These are phyloP conservation scores for Citeromyces siamensis DNA, from an alignment of 1,139 yeast species.

Conservation along the genomic window DNA sequence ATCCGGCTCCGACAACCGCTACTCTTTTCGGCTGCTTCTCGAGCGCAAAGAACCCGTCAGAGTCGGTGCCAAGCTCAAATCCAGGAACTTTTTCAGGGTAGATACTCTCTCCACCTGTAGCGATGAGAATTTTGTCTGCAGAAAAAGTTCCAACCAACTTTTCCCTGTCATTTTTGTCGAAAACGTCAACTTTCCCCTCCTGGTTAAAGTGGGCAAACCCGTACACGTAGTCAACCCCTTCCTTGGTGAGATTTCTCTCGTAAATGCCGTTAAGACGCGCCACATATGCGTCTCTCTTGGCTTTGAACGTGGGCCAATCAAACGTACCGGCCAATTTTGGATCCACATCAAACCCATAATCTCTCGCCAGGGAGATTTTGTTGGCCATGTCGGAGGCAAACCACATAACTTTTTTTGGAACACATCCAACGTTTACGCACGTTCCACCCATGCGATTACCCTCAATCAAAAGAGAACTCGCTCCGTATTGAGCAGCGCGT, in stretches of 20 bases:
- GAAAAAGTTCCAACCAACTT: slow-evolving; percentile 40
- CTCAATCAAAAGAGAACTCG: slow-evolving; percentile 75
- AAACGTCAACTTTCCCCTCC: slow-evolving; percentile 71
- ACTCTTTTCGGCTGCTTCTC: slow-evolving; percentile 80
- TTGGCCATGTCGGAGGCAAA: slow-evolving; percentile 84
- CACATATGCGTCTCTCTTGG: slow-evolving; percentile 86
- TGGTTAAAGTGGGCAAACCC: slow-evolving; percentile 80
- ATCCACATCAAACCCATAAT: slow-evolving; percentile 64
- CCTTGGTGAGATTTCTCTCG: slow-evolving; percentile 73
- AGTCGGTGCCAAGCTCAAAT: slow-evolving; percentile 70
- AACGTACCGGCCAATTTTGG: slow-evolving; percentile 46
- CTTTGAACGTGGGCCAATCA: slow-evolving; percentile 72
- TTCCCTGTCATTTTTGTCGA: slow-evolving; percentile 37
- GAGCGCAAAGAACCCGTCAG: slow-evolving; percentile 85
- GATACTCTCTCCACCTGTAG: slow-evolving; percentile 86
- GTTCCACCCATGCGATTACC: slow-evolving; percentile 87
- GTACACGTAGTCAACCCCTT: slow-evolving; percentile 75
- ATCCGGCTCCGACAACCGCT: slow-evolving; percentile 96
- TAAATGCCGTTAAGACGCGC: slow-evolving; percentile 84
- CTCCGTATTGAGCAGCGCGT: slow-evolving; percentile 91
- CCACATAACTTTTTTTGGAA: slow-evolving; percentile 99
- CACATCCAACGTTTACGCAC: slow-evolving; percentile 98
- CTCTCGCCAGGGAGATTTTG: slow-evolving; percentile 57
- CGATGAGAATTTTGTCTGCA: slow-evolving; percentile 76
- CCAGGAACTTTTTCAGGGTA: slow-evolving; percentile 67